Base-by-base conservation (phyloP, 2,329 filamentous ascomycete genomes). In the Eutypella sp. region DNA sequence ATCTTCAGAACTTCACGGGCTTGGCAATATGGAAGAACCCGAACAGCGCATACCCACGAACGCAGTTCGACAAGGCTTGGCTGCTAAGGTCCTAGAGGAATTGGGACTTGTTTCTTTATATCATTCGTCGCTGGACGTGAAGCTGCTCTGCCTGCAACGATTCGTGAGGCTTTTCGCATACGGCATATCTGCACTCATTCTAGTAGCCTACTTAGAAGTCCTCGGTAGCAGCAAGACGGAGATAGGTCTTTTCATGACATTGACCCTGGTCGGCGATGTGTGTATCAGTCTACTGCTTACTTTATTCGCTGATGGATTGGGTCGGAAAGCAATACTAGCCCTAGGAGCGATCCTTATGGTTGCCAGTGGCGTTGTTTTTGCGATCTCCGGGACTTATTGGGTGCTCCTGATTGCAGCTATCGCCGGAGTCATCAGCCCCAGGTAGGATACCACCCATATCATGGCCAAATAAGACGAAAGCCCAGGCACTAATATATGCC, bases 81-180 rank as follows among this genome's bases (percentile, higher is more conserved):
- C 47, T 5, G 22, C 25, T 3, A 47, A 42, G 2, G 41, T 42
- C 2, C 36, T 55, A 4, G 60, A 64, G 13, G 74, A 78, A 56
- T 54, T 72, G n/a, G 74, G 74, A 41, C 55, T 79, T 16, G 51
- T 63, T 13, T 67, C 73, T 6, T 58, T 79, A 23, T 58, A 65
- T 51, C 44, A 52, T 22, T 71, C 74, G 1, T 51, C 65, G 5
- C 58, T 57, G 40, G 79, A 84, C 57, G 69, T 75, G 49, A 79
- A 82, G 54, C 64, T 84, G 2, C 73, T 84, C 18, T 79, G 75
- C 49, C 49, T 73, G 5, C 76, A 80, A 53, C 76, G 81, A 23
- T 81, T 82, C 58, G 69, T 82, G 5, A 77, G 82, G 3, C 72
- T 84, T 42, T 79, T 82, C 49, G 82, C 80, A 5, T 85, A 84